Evolutionary conservation across 768 basidiomycete species (phyloP).

Genomic region (Leccinum imitatum): DNA sequence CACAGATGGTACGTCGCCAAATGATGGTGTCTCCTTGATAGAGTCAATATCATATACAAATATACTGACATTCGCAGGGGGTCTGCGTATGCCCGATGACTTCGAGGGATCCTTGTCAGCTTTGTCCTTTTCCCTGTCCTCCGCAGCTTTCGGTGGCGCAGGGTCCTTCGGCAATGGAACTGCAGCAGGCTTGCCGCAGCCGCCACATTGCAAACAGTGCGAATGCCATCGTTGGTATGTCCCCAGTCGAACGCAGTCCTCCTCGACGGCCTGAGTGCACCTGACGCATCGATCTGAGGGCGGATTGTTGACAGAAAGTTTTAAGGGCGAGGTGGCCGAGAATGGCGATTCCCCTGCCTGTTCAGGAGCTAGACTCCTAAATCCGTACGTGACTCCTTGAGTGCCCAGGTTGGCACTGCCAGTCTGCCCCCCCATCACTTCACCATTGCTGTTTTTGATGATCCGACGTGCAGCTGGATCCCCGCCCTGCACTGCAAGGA

Average conservation of each 20-base stretch:
- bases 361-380: constrained; percentile 87
- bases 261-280: constrained; percentile 90
- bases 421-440: constrained; percentile 40
- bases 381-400: constrained; percentile 87
- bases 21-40: constrained; percentile 63
- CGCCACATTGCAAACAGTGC: constrained; percentile 81
- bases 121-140: constrained; percentile 47
- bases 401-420: constrained; percentile 67
- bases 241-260: constrained; percentile 92
- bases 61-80: constrained; percentile 75
- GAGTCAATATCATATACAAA: constrained; percentile 80
- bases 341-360: constrained; percentile 89
- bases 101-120: constrained; percentile 51
- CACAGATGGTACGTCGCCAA: constrained; percentile 69
- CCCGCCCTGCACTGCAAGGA: constrained; percentile 83
- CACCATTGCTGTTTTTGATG: constrained; percentile 73
- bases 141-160: constrained; percentile 48
- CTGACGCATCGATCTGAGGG: constrained; percentile 90
- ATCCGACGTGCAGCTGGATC: constrained; percentile 76
- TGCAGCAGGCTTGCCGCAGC: constrained; percentile 77
- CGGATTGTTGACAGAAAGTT: constrained; percentile 61
- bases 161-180: constrained; percentile 58
- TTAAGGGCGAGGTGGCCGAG: constrained; percentile 39
- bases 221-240: constrained; percentile 99
- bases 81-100: constrained; percentile 62